phyloP scores from a whole-genome alignment of 1,284 basidiomycete species.

The Acaromyces ingoldii region DNA sequence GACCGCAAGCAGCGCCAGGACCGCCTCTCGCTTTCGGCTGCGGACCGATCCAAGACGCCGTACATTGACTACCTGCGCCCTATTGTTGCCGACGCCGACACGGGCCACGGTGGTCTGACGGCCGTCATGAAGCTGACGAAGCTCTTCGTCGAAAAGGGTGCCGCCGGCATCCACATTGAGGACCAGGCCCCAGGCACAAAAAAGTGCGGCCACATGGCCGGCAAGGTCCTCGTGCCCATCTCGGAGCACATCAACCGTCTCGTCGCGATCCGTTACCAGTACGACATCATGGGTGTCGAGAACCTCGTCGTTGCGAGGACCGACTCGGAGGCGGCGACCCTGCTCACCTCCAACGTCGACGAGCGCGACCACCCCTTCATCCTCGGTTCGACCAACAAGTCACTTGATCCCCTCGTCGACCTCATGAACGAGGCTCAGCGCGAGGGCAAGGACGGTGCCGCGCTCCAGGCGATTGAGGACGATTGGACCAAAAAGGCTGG shows the following conservation, averaged over 20 bases:
- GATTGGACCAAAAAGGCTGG: slow-evolving; percentile 73
- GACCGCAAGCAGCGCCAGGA: slow-evolving; percentile 59
- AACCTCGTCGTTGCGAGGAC: slow-evolving; percentile 72
- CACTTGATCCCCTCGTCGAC: slow-evolving; percentile 65
- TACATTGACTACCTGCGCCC: slow-evolving; percentile 54
- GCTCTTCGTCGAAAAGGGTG: slow-evolving; percentile 84
- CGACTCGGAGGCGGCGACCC: slow-evolving; percentile 84
- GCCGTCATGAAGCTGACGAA: slow-evolving; percentile 95
- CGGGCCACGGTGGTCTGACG: slow-evolving; percentile 81
- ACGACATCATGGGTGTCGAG: slow-evolving; percentile 73
- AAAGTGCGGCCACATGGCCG: slow-evolving; percentile 64
- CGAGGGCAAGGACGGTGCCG: slow-evolving; percentile 70
- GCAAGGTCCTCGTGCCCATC: slow-evolving; percentile 66
- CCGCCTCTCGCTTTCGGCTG: slow-evolving; percentile 63
- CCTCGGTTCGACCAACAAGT: slow-evolving; percentile 78
- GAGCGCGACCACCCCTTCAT: slow-evolving; percentile 94
- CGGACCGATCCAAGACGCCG: slow-evolving; percentile 57
- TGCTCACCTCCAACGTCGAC: slow-evolving; percentile 95
- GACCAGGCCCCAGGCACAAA: slow-evolving; percentile 83
- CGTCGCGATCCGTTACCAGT: slow-evolving; percentile 70
- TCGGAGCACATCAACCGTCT: slow-evolving; percentile 74
- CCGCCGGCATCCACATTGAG: slow-evolving; percentile 81
- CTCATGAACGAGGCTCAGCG: slow-evolving; percentile 80
- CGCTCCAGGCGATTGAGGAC: slow-evolving; percentile 81
- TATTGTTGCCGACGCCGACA: slow-evolving; percentile 55